Percentiles rank a stretch among this genome's conserved stretches.
phyloP scores from a whole-genome alignment of 768 basidiomycete species.

The Trametes coccinea region DNA sequence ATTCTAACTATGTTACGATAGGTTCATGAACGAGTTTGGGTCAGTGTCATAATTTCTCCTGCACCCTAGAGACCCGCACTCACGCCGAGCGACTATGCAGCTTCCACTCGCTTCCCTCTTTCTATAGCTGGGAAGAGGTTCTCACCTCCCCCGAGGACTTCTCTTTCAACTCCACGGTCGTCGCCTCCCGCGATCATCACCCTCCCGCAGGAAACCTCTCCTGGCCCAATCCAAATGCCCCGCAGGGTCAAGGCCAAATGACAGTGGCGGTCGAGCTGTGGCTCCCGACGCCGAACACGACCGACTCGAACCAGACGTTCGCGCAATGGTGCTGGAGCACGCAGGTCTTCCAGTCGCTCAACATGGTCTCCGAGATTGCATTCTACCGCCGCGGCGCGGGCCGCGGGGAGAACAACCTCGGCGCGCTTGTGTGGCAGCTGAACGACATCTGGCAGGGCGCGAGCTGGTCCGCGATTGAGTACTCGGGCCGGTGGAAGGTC shows the following conservation, averaged over 20 bases:
- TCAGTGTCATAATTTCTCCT: slow-evolving; percentile 17
- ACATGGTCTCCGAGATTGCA: slow-evolving; percentile 58
- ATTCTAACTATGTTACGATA: slow-evolving; percentile 16
- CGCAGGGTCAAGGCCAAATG: slow-evolving; percentile 55
- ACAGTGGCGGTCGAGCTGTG: slow-evolving; percentile 51
- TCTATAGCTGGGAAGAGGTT: slow-evolving; percentile 62
- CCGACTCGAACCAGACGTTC: slow-evolving; percentile 56
- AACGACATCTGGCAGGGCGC: slow-evolving; percentile 64
- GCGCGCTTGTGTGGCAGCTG: slow-evolving; percentile 59
- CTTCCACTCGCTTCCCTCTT: slow-evolving; percentile 64
- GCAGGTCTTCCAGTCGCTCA: slow-evolving; percentile 60
- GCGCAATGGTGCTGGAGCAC: slow-evolving; percentile 67
- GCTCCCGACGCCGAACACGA: slow-evolving; percentile 52
- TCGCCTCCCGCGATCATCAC: slow-evolving; percentile 57
- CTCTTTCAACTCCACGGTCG: slow-evolving; percentile 57
- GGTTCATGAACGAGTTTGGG: slow-evolving; percentile 64
- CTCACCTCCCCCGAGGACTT: slow-evolving; percentile 51
- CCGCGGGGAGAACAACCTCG: slow-evolving; percentile 57
- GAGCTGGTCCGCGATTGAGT: slow-evolving; percentile 57
- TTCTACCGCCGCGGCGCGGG: slow-evolving; percentile 64
- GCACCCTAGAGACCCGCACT: too few relatives aligned
- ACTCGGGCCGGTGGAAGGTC: slow-evolving; percentile 62
- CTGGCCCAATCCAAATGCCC: slow-evolving; percentile 58
- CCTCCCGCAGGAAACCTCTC: slow-evolving; percentile 51
- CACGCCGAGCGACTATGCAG: slow-evolving; percentile 27